These are phyloP conservation scores for Cymbopogon citratus DNA, from an alignment of 176 grass and related monocot species.

Conservation along the genomic window DNA sequence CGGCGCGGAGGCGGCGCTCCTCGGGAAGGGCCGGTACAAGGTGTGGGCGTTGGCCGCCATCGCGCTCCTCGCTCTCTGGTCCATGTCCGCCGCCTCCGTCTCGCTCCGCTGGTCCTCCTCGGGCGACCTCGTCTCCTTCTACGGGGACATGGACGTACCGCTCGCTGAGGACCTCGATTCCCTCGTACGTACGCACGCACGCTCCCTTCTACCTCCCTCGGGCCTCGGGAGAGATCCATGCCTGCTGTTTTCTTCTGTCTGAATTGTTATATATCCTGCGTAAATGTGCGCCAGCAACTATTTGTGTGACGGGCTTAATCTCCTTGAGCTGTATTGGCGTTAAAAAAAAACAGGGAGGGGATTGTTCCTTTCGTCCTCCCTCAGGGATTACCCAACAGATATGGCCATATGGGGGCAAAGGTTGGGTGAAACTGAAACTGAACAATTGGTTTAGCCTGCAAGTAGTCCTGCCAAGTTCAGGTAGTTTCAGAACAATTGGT, in stretches of 20 bases:
- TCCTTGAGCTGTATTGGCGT: no score
- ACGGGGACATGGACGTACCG: constrained; percentile 27
- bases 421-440: neutral
- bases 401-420: neutral
- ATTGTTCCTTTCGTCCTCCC: neutral
- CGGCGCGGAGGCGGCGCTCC: constrained; percentile 21
- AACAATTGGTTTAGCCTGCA: neutral
- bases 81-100: constrained; percentile 83
- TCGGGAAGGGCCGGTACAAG: constrained; percentile 77
- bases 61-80: constrained; percentile 90
- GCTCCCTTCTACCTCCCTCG: neutral
- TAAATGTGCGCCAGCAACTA: neutral
- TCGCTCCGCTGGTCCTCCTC: constrained; percentile 78
- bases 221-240: neutral
- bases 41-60: constrained; percentile 84
- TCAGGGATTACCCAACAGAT: neutral
- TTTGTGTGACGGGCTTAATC: neutral
- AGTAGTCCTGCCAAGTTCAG: neutral
- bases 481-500: neutral
- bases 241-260: neutral
- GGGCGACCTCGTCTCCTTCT: constrained; percentile 26
- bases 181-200: constrained; percentile 21
- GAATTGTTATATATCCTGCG: neutral
- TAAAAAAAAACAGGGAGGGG: neutral
- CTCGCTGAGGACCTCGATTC: constrained; percentile 52